These are phyloP conservation scores for Xylariales sp. DNA, from an alignment of 2,329 filamentous ascomycete species.

Conservation along the genomic window DNA sequence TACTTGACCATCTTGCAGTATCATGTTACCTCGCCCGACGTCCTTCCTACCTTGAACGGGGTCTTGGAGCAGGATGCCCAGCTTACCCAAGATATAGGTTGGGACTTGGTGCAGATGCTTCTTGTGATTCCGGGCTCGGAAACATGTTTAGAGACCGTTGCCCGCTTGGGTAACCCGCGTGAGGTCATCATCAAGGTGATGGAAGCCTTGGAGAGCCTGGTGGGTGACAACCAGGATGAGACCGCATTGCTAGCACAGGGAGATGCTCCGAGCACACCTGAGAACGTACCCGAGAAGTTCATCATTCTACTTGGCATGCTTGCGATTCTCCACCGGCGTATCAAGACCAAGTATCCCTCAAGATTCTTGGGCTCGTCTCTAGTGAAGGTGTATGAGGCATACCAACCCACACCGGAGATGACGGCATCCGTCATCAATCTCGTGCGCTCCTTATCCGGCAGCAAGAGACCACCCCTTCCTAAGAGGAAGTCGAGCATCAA, in stretches of 20 bases:
- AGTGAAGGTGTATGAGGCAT: constrained; percentile 64
- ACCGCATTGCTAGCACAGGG: constrained; percentile 28
- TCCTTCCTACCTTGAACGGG: constrained; percentile 63
- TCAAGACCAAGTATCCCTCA: constrained; percentile 74
- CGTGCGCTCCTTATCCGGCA: constrained; percentile 63
- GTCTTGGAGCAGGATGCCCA: constrained; percentile 60
- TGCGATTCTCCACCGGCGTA: constrained; percentile 65
- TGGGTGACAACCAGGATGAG: constrained; percentile 40
- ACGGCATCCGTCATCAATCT: constrained; percentile 68
- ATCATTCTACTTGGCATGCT: constrained; percentile 68
- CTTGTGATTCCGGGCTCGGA: constrained; percentile 65
- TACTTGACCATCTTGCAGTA: constrained; percentile 77
- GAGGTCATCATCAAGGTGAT: constrained; percentile 80
- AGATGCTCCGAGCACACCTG: constrained; percentile 14
- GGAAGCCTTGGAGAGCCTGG: constrained; percentile 61
- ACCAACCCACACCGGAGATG: constrained; percentile 61
- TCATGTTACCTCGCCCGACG: constrained; percentile 58
- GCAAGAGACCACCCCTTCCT: constrained; percentile 60
- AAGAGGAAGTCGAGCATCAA: constrained; percentile 54
- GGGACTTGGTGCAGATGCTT: constrained; percentile 76
- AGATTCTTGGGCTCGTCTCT: constrained; percentile 75
- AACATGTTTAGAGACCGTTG: constrained; percentile 68
- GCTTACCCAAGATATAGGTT: constrained; percentile 73
- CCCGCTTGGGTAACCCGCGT: constrained; percentile 72
- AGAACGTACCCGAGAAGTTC: constrained; percentile 46